These are phyloP conservation scores for Candida odintsovae DNA, from an alignment of 805 yeast genomes.

Conservation along the genomic window DNA sequence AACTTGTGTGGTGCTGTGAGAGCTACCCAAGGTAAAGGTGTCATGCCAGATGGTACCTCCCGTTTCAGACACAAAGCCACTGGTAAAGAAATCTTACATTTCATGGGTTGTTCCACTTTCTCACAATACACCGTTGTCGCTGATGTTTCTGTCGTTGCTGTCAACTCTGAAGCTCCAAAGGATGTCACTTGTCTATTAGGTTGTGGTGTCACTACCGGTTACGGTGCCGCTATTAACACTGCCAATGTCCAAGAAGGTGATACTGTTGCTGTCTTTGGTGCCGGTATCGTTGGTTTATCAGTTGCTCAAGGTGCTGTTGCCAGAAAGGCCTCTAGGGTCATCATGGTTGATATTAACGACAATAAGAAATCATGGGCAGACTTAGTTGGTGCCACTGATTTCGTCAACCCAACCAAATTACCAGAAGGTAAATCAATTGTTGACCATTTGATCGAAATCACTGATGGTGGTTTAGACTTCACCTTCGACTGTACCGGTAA, in stretches of 20 bases:
- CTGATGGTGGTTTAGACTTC: constrained; percentile 96
- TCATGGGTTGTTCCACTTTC: constrained; percentile 98
- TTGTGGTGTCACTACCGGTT: constrained; percentile 98
- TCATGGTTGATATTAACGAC: constrained; percentile 84
- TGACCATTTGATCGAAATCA: constrained; percentile 75
- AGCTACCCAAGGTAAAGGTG: constrained; percentile 97
- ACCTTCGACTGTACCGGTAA: constrained; percentile 99
- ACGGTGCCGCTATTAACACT: constrained; percentile 94
- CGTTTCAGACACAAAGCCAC: constrained; percentile 69
- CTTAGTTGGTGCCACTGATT: constrained; percentile 93
- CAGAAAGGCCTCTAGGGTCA: constrained; percentile 74
- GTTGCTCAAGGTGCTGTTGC: constrained; percentile 92
- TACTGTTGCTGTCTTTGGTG: constrained; percentile 94
- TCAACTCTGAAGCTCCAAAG: constrained; percentile 75
- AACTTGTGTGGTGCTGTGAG: constrained; percentile 94
- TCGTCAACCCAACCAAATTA: constrained; percentile 77
- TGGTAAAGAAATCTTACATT: constrained; percentile 83
- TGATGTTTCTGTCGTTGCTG: constrained; percentile 92
- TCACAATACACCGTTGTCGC: constrained; percentile 97
- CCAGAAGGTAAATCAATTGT: constrained; percentile 73
- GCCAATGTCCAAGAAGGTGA: constrained; percentile 90
- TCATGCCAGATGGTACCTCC: constrained; percentile 97
- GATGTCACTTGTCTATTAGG: constrained; percentile 91
- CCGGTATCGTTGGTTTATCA: constrained; percentile 95
- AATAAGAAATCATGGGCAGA: constrained; percentile 79